A percentile compares a stretch with the other conserved stretches of the same genome.
These are phyloP conservation scores for Caloboletus firmus DNA, from an alignment of 1,284 basidiomycete genomes.

Conservation along the genomic window DNA sequence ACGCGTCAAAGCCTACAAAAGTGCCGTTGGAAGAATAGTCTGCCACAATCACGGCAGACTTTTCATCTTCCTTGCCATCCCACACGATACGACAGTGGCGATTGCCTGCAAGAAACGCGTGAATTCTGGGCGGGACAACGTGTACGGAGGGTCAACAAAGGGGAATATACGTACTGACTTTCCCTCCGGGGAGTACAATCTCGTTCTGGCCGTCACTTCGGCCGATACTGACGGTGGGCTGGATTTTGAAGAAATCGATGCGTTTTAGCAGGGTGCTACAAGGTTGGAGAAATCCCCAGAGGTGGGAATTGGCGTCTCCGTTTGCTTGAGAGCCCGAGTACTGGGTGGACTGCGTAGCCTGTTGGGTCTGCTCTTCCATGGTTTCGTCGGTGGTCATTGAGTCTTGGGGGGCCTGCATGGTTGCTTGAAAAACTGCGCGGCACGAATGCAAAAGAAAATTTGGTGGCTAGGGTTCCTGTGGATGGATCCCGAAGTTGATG, in stretches of 20 bases:
- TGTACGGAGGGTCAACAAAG: slow-evolving; percentile 11
- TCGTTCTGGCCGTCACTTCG: slow-evolving; percentile 51
- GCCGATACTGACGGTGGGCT: slow-evolving; percentile 52
- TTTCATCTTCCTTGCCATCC: slow-evolving; percentile 56
- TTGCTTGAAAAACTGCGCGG: neutral
- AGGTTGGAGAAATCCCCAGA: slow-evolving; percentile 71
- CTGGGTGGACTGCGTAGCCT: slow-evolving; percentile 52
- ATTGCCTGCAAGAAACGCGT: slow-evolving; percentile 52
- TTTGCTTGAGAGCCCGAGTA: slow-evolving; percentile 31
- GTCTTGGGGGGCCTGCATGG: slow-evolving; percentile 23
- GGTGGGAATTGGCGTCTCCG: slow-evolving; percentile 43
- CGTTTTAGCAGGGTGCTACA: slow-evolving; percentile 50
- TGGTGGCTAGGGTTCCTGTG: neutral
- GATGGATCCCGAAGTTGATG: neutral
- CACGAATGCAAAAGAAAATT: neutral
- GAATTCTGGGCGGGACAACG: slow-evolving; percentile 12
- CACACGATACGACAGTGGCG: slow-evolving; percentile 63
- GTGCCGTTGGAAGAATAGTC: slow-evolving; percentile 86
- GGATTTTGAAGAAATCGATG: slow-evolving; percentile 58
- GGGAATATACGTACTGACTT: slow-evolving; percentile 63
- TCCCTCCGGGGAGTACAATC: slow-evolving; percentile 60
- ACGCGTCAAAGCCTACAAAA: slow-evolving; percentile 55
- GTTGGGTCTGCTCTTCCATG: slow-evolving; percentile 46
- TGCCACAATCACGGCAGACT: slow-evolving; percentile 60
- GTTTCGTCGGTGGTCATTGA: slow-evolving; percentile 29